Evolutionary conservation across 352 stramenopile species (phyloP), one percentile per base, ranked within the genome.

Genomic region (Phytopythium litorale): DNA sequence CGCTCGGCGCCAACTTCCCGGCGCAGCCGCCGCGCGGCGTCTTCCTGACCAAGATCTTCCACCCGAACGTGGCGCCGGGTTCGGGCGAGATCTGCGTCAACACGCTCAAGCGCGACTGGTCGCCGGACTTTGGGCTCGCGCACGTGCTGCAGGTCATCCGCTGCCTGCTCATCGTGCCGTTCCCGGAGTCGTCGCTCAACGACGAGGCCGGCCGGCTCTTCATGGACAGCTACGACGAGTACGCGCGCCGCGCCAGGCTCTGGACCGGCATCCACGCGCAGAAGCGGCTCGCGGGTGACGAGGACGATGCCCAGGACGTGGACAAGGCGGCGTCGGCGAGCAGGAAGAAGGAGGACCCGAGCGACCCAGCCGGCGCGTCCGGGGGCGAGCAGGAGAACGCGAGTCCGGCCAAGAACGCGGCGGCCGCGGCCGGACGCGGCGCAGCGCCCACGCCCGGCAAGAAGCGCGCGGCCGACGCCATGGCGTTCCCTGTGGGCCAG

Each of bases 11-110:
- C 32, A 84, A 91, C 42, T 97, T 96, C 61, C 91, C 91, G 19
- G 72, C 86, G 35, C 73, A 88, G 52, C 89, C 91, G 21, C 91
- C 91, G 11, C 89, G 89, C 57, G 88, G 96, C 33, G 95, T 98
- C 62, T 99, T 99, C 66, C 73, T 99, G 23, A 99, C 97, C 38
- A 99, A 99, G 84, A 99, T 99, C 57, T 99, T 98, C 78, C 98
- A 99, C 73, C 98, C 98, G 0, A 99, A 99, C 77, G 97, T 99
- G 23, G 96, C 97, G 23, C 81, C 90, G 33, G 92, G 81, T 15
- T 98, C 92, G 28, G 97, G 97, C 42, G 97, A 98, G 42, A 99
- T 99, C 78, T 99, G 98, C 68, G 98, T 99, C 25, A 99, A 99
- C 72, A 99, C 97, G 35, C 86, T 99, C 38, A 99, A 99, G 79